These are phyloP conservation scores for Hypoxylon crocopeplum DNA, from an alignment of 495 filamentous ascomycete species.

Conservation along the genomic window DNA sequence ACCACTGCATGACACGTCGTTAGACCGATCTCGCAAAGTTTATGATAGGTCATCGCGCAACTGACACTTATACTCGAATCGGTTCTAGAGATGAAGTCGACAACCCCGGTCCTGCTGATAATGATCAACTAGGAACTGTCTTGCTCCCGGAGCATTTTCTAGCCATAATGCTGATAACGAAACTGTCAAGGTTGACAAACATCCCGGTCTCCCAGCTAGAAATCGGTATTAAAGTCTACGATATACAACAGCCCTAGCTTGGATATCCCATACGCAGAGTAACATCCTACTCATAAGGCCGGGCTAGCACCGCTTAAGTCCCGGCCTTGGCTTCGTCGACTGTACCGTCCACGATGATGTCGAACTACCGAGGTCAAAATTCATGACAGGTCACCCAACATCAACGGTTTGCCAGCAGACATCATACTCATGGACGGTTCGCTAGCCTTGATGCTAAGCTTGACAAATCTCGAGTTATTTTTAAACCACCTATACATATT, in stretches of 20 bases:
- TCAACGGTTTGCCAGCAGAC: background rate
- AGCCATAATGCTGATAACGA: conserved; percentile 7
- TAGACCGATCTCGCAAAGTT: conserved; percentile 37
- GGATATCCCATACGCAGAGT: conserved; percentile 8
- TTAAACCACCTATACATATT: conserved; percentile 11
- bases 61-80: conserved; percentile 7
- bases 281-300: conserved; percentile 16
- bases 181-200: background rate
- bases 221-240: conserved; percentile 2
- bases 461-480: conserved; percentile 21
- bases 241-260: background rate
- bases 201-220: background rate
- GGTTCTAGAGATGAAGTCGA: background rate
- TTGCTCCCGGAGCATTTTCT: conserved; percentile 12
- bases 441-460: conserved; percentile 6
- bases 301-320: conserved; percentile 4
- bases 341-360: conserved; percentile 5
- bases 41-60: conserved; percentile 32
- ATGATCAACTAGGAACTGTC: background rate
- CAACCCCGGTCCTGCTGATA: conserved; percentile 4
- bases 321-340: conserved; percentile 1
- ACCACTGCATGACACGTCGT: conserved; percentile 27
- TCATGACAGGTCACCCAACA: conserved; percentile 10
- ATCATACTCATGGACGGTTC: conserved; percentile 2
- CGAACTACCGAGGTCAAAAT: conserved; percentile 29